Evolutionary conservation across 768 basidiomycete genomes (phyloP), one percentile per base, ranked within the genome.

Genomic region (Termitomyces sp.): DNA sequence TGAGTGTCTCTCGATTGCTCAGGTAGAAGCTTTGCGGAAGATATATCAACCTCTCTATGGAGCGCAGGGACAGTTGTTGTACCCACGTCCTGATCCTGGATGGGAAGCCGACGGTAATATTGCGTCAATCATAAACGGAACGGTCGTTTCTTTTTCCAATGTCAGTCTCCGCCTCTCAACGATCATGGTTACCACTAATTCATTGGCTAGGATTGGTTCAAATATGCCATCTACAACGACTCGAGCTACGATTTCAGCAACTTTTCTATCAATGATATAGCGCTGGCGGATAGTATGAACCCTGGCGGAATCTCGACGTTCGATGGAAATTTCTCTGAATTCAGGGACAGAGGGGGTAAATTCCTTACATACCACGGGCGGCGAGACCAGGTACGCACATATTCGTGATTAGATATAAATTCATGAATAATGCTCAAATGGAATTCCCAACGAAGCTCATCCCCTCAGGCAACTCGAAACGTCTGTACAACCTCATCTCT

Each of bases 331-430:
- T 30, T 58, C 0, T 53, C 52, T n/a, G 21, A 30, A 14, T 58
- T 54, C 42, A 58, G 52, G 7, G n/a, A 49, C 26, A 26, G 57
- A 26, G 57, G 57, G 1, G 57, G 57, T 5, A 58, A 58, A 35
- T 58, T 58, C 30, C n/a, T 58, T 8, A 49, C 57, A 9, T 58
- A 54, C 47, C 57, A 58, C 23, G 52, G 57, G 6, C 56, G 50
- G 21, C 45, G 54, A 15, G 54, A 55, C 15, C 37, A 48, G 43
- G 56, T 53, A 35, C 10, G 44, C 14, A 12, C 10, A 33, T 33
- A 33, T 33, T 9, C 33, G 10, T 14, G 11, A 5, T 35, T 35
- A 6, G 3, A 33, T 8, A 33, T 9, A 33, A 8, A 33, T 33
- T 33, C 7, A 35, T 35, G 35, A 35, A 35, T 2, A 5, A 35